phyloP scores from a whole-genome alignment of 495 filamentous ascomycete genomes.

The Aspergillus wentii region DNA sequence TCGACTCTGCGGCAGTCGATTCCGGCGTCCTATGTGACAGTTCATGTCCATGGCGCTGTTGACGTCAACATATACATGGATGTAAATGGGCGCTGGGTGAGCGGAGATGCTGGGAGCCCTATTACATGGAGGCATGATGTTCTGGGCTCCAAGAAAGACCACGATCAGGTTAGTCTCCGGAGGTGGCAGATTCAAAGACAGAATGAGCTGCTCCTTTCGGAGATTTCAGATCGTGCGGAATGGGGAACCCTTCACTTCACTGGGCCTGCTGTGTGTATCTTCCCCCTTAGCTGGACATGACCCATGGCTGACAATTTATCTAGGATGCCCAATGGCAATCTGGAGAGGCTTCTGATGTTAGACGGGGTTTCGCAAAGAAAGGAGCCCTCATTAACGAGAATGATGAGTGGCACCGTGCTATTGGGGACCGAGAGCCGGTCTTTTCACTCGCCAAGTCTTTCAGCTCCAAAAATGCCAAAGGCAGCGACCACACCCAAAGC shows the following conservation, averaged over 20 bases:
- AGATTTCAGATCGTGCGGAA: slow-evolving; percentile 72
- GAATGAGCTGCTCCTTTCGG: slow-evolving; percentile 65
- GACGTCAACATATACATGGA: slow-evolving; percentile 83
- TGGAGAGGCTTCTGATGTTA: slow-evolving; percentile 62
- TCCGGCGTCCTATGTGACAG: slow-evolving; percentile 78
- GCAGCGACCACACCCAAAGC: slow-evolving; percentile 47
- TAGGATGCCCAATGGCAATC: slow-evolving; percentile 61
- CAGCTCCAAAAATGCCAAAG: slow-evolving; percentile 17
- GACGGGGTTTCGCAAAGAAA: slow-evolving; percentile 67
- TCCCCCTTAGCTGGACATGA: not conserved
- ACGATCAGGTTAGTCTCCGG: slow-evolving; percentile 38
- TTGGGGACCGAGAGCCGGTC: slow-evolving; percentile 82
- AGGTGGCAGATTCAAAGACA: slow-evolving; percentile 61
- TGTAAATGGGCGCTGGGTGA: slow-evolving; percentile 86
- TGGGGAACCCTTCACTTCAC: slow-evolving; percentile 86
- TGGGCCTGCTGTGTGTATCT: slow-evolving; percentile 55
- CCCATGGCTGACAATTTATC: slow-evolving; percentile 11
- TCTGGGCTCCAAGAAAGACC: slow-evolving; percentile 23
- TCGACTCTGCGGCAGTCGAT: slow-evolving; percentile 89
- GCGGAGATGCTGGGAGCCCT: slow-evolving; percentile 60
- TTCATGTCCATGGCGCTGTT: slow-evolving; percentile 65
- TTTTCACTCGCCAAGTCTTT: slow-evolving; percentile 90
- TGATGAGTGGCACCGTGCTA: slow-evolving; percentile 59
- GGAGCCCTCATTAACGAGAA: slow-evolving; percentile 62
- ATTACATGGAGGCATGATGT: slow-evolving; percentile 64